These are phyloP conservation scores for Pelargonium australe DNA, from an alignment of 441 rosid species.

Conservation along the genomic window DNA sequence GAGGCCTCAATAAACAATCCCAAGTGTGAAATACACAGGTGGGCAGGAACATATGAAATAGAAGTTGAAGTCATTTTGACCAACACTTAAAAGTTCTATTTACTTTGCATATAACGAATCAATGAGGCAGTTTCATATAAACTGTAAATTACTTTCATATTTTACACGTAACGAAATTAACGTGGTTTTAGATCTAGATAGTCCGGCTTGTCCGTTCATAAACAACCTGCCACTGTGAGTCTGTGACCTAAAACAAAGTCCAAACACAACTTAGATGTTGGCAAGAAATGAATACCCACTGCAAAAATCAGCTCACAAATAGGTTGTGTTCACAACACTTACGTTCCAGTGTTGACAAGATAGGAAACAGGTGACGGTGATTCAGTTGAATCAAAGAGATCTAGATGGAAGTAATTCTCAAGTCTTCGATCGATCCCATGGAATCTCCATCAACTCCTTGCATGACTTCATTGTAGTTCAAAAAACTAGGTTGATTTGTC, in stretches of 20 bases:
- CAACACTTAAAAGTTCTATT: not conserved
- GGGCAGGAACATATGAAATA: too few species aligned
- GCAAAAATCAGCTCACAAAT: not conserved
- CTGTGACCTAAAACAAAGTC: not conserved
- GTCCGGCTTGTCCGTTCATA: not conserved
- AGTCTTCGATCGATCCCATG: constrained; percentile 31
- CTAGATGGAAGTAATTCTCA: not conserved
- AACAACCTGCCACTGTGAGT: not conserved
- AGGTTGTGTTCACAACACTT: not conserved
- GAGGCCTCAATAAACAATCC: too few species aligned
- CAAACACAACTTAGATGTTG: not conserved
- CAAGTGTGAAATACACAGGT: too few species aligned
- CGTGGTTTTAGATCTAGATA: not conserved
- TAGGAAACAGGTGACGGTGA: too few species aligned
- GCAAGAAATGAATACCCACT: not conserved
- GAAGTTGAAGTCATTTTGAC: too few species aligned
- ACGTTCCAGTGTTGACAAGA: too few species aligned
- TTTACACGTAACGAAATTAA: not conserved
- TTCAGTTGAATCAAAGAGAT: not conserved
- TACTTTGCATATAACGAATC: not conserved
- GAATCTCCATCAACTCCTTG: constrained; percentile 32
- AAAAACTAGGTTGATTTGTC: constrained; percentile 70
- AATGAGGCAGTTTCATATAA: not conserved
- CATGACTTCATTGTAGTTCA: constrained; percentile 32
- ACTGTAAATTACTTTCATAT: not conserved